A percentile compares a stretch with the other conserved stretches of the same genome.
phyloP scores from a whole-genome alignment of 2,329 filamentous ascomycete species.

The Calonectria hongkongensis region DNA sequence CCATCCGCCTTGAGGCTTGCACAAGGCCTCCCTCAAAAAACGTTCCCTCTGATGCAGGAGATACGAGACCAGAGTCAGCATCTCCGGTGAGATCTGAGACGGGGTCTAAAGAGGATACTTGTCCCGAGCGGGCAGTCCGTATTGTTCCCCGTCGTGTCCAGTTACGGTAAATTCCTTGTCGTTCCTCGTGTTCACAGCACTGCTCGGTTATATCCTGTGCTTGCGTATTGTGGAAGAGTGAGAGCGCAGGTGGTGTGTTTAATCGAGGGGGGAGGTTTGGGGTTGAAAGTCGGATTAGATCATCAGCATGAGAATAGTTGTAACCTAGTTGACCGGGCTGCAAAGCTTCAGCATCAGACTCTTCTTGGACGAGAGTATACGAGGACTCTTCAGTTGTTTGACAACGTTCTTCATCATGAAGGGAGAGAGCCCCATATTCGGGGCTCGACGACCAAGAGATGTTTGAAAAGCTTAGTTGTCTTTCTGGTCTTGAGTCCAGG shows the following conservation, averaged over 20 bases:
- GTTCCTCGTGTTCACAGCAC: not conserved
- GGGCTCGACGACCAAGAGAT: slow-evolving; percentile 46
- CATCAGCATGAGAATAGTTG: slow-evolving; percentile 40
- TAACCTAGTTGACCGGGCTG: slow-evolving; percentile 36
- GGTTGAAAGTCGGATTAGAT: slow-evolving; percentile 53
- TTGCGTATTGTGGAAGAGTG: slow-evolving; percentile 39
- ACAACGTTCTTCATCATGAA: slow-evolving; percentile 32
- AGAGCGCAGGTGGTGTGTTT: slow-evolving; percentile 50
- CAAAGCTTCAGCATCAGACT: slow-evolving; percentile 40
- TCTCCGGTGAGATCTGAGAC: slow-evolving; percentile 17
- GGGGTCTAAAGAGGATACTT: slow-evolving; percentile 19
- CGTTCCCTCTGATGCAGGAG: slow-evolving; percentile 34
- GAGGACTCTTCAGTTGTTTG: slow-evolving; percentile 40
- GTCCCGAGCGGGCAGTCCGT: not conserved
- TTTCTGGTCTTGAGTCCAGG: slow-evolving; percentile 44
- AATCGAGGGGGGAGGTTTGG: slow-evolving; percentile 52
- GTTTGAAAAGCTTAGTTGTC: slow-evolving; percentile 48
- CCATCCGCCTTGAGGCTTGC: slow-evolving; percentile 51
- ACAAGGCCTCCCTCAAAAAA: slow-evolving; percentile 51
- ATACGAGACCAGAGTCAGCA: slow-evolving; percentile 8
- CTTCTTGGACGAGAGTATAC: slow-evolving; percentile 46
- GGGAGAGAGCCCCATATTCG: slow-evolving; percentile 35
- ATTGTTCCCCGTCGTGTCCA: not conserved
- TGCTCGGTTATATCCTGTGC: slow-evolving; percentile 28
- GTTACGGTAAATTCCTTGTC: slow-evolving; percentile 1